A percentile compares a stretch with the other conserved stretches of the same genome.
Evolutionary conservation across 2,329 filamentous ascomycete species (phyloP).

Genomic region (Ophiostoma pallidulum): DNA sequence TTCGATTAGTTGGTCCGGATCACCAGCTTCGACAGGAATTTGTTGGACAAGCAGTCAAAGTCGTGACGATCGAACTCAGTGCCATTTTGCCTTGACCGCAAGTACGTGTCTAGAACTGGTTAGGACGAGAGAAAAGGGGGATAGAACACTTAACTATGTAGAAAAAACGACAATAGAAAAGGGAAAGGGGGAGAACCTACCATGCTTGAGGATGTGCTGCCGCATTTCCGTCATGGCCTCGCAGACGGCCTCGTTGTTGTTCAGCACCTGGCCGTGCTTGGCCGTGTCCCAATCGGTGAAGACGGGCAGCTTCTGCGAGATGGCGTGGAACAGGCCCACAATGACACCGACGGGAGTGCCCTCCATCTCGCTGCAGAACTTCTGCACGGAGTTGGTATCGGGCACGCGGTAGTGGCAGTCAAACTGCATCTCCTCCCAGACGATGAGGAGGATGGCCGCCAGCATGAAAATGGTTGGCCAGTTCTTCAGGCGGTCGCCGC

Average conservation of each 20-base stretch:
- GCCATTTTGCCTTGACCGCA: conserved; percentile 63
- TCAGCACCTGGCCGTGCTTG: conserved; percentile 82
- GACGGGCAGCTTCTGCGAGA: conserved; percentile 88
- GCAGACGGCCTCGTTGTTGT: conserved; percentile 86
- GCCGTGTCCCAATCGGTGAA: conserved; percentile 91
- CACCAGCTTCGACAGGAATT: conserved; percentile 92
- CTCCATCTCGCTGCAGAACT: conserved; percentile 97
- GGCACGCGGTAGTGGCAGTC: conserved; percentile 93
- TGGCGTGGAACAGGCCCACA: conserved; percentile 92
- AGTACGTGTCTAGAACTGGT: conserved; percentile 62
- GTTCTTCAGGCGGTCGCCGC: conserved; percentile 93
- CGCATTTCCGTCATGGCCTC: conserved; percentile 95
- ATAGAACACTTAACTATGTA: too few species aligned
- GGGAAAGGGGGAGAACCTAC: conserved; percentile 44
- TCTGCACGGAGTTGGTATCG: conserved; percentile 73
- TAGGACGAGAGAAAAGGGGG: not conserved
- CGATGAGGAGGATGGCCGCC: conserved; percentile 80
- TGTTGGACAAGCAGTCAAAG: conserved; percentile 93
- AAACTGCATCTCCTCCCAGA: conserved; percentile 99
- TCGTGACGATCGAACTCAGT: conserved; percentile 80
- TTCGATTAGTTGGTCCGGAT: conserved; percentile 75
- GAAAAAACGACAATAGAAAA: not conserved
- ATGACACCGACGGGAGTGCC: conserved; percentile 92
- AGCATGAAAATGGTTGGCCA: conserved; percentile 99
- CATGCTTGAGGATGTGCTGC: conserved; percentile 85